phyloP scores from a whole-genome alignment of 768 basidiomycete genomes.

The Zangia roseola region DNA sequence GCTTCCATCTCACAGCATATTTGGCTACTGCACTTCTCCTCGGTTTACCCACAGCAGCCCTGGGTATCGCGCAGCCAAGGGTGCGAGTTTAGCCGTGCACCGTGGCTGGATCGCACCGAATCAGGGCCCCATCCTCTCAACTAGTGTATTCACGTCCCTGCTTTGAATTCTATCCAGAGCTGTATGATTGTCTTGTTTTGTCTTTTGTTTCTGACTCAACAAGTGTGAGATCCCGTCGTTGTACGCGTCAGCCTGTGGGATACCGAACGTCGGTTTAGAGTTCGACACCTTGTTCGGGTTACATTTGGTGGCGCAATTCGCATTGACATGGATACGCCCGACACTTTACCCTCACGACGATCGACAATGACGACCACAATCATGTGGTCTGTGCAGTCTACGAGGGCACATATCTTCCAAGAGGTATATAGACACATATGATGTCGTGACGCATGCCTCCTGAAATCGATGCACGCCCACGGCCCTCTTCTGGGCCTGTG shows the following conservation, averaged over 20 bases:
- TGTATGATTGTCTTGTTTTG: no score
- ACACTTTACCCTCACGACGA: constrained; percentile 5
- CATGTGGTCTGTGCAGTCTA: neutral
- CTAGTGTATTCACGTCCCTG: neutral
- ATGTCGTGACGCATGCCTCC: neutral
- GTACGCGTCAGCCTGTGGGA: no score
- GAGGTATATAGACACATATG: neutral
- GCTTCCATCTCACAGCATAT: constrained; percentile 11
- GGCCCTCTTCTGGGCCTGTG: neutral
- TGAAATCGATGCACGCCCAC: neutral
- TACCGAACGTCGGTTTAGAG: neutral
- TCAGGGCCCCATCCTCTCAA: neutral
- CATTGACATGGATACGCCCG: constrained; percentile 9
- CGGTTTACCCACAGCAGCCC: constrained; percentile 11
- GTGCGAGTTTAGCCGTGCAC: no score
- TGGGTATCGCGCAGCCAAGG: no score
- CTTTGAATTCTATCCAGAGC: neutral
- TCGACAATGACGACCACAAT: neutral
- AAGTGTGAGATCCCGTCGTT: no score
- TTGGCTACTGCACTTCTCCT: constrained; percentile 7
- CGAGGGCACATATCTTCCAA: no score
- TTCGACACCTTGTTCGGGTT: neutral
- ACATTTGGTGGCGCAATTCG: no score
- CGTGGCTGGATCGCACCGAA: neutral
- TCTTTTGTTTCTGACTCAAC: no score